Conservation (phyloP, 108 stramenopile species). For the Nitzschia sp. region DNA sequence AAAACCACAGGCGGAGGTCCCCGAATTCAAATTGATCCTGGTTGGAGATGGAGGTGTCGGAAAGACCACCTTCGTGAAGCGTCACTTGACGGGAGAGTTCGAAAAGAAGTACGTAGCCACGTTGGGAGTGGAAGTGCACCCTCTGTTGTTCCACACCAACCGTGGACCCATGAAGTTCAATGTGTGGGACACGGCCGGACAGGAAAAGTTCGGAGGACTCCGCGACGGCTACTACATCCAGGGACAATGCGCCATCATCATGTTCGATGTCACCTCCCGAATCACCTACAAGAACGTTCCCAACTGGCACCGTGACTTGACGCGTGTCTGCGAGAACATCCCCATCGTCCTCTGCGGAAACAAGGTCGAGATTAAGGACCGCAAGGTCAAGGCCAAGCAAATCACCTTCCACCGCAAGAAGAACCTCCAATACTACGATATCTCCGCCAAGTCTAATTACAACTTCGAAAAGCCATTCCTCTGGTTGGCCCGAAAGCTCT, state of each 20-base stretch:
- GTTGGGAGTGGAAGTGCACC: conserved; percentile 95
- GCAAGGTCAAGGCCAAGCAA: conserved; percentile 99
- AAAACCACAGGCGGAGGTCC: conserved; percentile 27
- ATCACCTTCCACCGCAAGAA: conserved; percentile 99
- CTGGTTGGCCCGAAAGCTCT: conserved; percentile 97
- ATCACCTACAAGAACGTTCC: conserved; percentile 99
- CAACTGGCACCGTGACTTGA: conserved; percentile 99
- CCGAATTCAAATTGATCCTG: conserved; percentile 99
- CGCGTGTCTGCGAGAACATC: conserved; percentile 98
- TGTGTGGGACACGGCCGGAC: conserved; percentile 99
- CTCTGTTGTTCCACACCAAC: conserved; percentile 97
- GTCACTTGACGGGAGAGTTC: conserved; percentile 99
- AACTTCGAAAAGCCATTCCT: conserved; percentile 99
- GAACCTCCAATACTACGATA: conserved; percentile 99
- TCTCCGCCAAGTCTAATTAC: conserved; percentile 99
- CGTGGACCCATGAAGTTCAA: conserved; percentile 99
- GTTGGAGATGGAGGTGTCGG: conserved; percentile 98
- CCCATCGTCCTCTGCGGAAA: conserved; percentile 98
- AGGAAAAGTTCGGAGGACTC: conserved; percentile 98
- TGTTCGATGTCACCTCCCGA: conserved; percentile 96
- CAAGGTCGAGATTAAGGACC: conserved; percentile 99
- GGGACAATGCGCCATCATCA: conserved; percentile 99
- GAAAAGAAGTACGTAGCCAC: conserved; percentile 99
- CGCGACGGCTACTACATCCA: conserved; percentile 98
- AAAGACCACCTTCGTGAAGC: conserved; percentile 99